Evolutionary conservation across 371 early-diverging fungal genomes (phyloP).

Genomic region (Dichotomocladium elegans): DNA sequence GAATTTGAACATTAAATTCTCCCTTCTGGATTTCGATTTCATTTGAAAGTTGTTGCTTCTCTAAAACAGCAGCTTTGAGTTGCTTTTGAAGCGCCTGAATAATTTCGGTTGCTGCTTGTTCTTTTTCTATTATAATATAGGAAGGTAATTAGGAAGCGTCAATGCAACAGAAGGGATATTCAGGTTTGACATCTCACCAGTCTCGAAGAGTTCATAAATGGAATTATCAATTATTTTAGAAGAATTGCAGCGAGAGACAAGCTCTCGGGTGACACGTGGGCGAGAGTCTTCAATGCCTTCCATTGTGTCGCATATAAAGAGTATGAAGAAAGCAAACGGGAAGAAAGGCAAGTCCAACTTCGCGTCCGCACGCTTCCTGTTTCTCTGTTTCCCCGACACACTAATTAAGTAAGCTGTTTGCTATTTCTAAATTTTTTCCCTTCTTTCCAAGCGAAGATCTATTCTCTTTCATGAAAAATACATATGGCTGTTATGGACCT

Average conservation of each 20-base stretch:
- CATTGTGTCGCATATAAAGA: too few relatives aligned
- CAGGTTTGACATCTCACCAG: background rate
- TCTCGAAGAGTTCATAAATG: background rate
- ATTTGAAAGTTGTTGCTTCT: background rate
- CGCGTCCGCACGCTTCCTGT: too few relatives aligned
- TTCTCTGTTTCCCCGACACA: too few relatives aligned
- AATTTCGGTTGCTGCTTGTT: background rate
- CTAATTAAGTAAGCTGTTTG: too few relatives aligned
- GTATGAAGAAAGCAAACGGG: too few relatives aligned
- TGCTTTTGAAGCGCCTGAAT: slow-evolving; percentile 1
- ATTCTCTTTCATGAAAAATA: too few relatives aligned
- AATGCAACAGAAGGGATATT: too few relatives aligned
- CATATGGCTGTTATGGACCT: too few relatives aligned
- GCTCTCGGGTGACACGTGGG: slow-evolving; percentile 3
- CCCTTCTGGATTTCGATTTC: slow-evolving; percentile 1
- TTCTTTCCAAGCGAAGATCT: too few relatives aligned
- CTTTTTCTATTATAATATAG: background rate
- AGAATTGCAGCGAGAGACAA: background rate
- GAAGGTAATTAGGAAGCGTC: background rate
- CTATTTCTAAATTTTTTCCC: too few relatives aligned
- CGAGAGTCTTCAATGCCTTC: too few relatives aligned
- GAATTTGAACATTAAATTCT: slow-evolving; percentile 1
- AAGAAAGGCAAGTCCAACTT: too few relatives aligned
- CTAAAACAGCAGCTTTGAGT: background rate
- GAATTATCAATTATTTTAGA: background rate